Evolutionary conservation across 1,284 basidiomycete genomes (phyloP), one percentile per base, ranked within the genome.

Genomic region (Trametes pubescens): DNA sequence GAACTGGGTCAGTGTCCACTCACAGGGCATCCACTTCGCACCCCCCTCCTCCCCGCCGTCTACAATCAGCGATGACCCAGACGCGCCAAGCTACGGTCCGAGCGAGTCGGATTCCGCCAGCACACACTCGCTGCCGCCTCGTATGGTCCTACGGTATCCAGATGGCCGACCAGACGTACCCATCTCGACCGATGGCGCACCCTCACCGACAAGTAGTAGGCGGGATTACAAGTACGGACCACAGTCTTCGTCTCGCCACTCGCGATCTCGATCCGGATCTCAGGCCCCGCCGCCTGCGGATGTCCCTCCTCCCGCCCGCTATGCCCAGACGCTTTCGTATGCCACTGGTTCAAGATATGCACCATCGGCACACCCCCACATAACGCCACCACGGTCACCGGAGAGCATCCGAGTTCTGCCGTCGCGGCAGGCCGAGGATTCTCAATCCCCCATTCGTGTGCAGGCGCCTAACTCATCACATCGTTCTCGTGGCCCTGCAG

Each of bases 141-240:
- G 84, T 68, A 90, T 92, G 87, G 77, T 90, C 64, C 76, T 92
- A 66, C 83, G 84, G 62, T 91, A 86, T 71, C 79, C 78, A n/a
- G 85, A 89, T 71, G 89, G 89, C 6, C 75, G 85, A 51, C 82
- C 82, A 7, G 86, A 89, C 74, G 75, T 87, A 14, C 85, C 86
- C 37, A 86, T 90, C 69, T 81, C 85, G 18, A 78, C 80, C 65
- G 68, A 72, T 46, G 59, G 40, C 51, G 66, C 54, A 13, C 46
- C 59, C 51, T 57, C 67, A 43, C 51, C 66, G 49, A 49, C 63
- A 8, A 49, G 51, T 32, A 62, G 59, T 38, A 61, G 59, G 48
- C 51, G 54, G 34, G 55, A 56, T 51, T 14, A 61, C 29, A 61
- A 54, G 53, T 61, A 61, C 48, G 59, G 62, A 47, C 53, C 63